Percentiles rank a stretch among this genome's conserved stretches.
Conservation (phyloP, 179 eudicot species). For the Monotropa hypopitys region DNA sequence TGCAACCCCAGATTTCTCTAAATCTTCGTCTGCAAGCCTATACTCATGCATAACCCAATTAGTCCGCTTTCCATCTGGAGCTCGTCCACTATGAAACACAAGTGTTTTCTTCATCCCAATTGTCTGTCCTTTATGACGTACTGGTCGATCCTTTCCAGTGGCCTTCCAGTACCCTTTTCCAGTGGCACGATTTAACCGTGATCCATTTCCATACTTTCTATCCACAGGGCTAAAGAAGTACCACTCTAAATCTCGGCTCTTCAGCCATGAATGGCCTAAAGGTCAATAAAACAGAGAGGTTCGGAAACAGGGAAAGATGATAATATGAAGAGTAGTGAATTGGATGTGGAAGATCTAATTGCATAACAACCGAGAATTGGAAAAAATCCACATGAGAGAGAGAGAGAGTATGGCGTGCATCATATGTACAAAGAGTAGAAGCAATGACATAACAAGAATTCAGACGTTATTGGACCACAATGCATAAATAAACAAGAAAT, state of each 20-base stretch:
- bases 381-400: too few relatives aligned
- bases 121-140: constrained; percentile 56
- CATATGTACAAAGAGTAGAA: neutral
- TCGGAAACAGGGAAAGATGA: neutral
- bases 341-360: neutral
- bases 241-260: constrained; percentile 89
- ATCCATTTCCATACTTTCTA: constrained; percentile 82
- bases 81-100: constrained; percentile 88
- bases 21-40: constrained; percentile 63
- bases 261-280: constrained; percentile 63
- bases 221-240: constrained; percentile 94
- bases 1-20: constrained; percentile 54
- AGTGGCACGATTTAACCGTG: constrained; percentile 88
- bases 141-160: constrained; percentile 81
- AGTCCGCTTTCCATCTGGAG: constrained; percentile 89
- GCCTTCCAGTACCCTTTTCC: constrained; percentile 94
- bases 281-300: constrained; percentile 3
- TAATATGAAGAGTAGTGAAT: neutral
- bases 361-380: neutral
- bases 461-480: neutral
- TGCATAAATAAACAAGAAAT: neutral
- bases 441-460: neutral
- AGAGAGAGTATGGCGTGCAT: neutral
- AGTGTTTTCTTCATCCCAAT: constrained; percentile 97
- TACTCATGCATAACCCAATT: constrained; percentile 99